Percentiles rank a stretch among this genome's conserved stretches.
Evolutionary conservation across 1,284 basidiomycete species (phyloP).

Genomic region (Ustilago hordei): DNA sequence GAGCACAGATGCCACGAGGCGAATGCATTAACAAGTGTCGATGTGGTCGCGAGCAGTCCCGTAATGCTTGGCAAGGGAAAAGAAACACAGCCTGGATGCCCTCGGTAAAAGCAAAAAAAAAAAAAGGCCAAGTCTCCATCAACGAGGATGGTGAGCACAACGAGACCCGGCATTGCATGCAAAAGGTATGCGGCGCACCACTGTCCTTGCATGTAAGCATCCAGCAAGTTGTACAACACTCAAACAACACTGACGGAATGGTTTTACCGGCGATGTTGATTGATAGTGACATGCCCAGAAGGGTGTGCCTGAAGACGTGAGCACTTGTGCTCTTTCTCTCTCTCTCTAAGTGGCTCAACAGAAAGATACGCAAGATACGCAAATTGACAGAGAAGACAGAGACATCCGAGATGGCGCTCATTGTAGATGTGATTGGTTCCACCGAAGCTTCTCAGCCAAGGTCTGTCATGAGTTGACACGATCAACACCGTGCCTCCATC

Average conservation of each 20-base stretch:
- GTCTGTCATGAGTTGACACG: background rate
- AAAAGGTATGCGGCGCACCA: background rate
- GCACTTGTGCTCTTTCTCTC: background rate
- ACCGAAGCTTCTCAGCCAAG: background rate
- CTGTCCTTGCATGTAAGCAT: background rate
- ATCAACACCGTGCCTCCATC: background rate
- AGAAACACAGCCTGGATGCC: slow-evolving; percentile 19
- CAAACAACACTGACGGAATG: background rate
- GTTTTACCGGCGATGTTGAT: background rate
- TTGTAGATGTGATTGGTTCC: background rate
- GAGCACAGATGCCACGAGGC: slow-evolving; percentile 28
- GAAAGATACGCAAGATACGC: background rate
- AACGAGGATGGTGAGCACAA: background rate
- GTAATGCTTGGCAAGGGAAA: slow-evolving; percentile 20
- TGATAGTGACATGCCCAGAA: background rate
- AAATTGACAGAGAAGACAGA: background rate
- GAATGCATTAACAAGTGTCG: background rate
- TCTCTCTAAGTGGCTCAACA: background rate
- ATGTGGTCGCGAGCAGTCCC: slow-evolving; percentile 4
- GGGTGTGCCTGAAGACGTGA: background rate
- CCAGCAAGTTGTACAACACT: too few species aligned
- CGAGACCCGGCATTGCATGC: slow-evolving; percentile 1
- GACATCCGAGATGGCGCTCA: slow-evolving; percentile 7
- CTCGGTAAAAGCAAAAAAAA: slow-evolving; percentile 27
- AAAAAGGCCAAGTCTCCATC: slow-evolving; percentile 1